Base-by-base conservation (phyloP, 1,139 yeast species). In the Yamadazyma mexicana region DNA sequence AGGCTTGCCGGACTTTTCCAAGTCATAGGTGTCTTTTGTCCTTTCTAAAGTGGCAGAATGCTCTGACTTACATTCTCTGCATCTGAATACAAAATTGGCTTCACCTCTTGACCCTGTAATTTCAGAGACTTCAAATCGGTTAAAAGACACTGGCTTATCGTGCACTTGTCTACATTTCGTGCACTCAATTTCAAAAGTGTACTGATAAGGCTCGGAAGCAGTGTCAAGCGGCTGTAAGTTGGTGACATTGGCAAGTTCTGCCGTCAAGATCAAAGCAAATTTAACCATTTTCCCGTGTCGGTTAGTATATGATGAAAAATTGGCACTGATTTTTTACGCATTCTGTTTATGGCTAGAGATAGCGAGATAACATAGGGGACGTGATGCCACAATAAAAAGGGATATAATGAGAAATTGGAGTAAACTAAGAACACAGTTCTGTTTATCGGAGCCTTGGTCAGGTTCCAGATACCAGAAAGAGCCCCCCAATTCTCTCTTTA, bases 11-110 rank as follows among this genome's bases (percentile, higher is more conserved):
- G 59, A 53, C 9, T 57, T 61, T 11, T 61, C 73, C 5, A 51
- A 48, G 11, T 59, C 55, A 34, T 62, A 58, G 35, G 48, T 48
- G 18, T 56, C 53, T 27, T 56, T 58, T 2, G 78, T 70, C 40
- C 73, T 57, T 10, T 47, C 42, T 20, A 77, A 63, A 28, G 55
- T 53, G 6, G 75, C 72, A 5, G 67, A 57, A 46, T 66, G 69
- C 43, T 69, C 75, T 26, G 52, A 44, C 42, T 79, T 77, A 57
- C 96, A 87, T 47, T 69, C 66, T 41, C 75, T 75, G 58, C 98
- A 92, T 50, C 81, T 77, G 73, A 86, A 83, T 2, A 85, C 83
- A 57, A 89, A 87, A 49, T 83, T 86, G 10, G 96, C 95, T 45
- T 81, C 88, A 12, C 96, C 96, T 46, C 83, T 74, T 32, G 94